Conservation (phyloP, 805 yeast species). For the Saccharomycopsis sp. region DNA sequence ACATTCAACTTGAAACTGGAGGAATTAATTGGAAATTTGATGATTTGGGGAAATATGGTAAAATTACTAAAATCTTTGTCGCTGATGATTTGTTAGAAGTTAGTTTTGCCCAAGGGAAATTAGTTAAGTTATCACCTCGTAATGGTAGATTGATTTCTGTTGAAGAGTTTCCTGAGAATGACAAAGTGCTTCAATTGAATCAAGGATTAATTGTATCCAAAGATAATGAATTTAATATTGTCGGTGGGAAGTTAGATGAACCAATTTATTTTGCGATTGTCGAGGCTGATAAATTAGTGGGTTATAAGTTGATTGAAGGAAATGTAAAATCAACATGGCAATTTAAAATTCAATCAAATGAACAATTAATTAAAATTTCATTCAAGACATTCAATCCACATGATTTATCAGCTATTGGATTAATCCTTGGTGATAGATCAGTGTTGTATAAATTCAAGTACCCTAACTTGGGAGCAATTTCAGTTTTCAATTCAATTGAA, state of each 20-base stretch:
- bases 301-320: not conserved
- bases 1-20: constrained; percentile 37
- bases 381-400: constrained; percentile 18
- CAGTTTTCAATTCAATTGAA: constrained; percentile 32
- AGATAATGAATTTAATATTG: not conserved
- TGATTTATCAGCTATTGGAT: constrained; percentile 56
- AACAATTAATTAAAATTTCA: constrained; percentile 4
- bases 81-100: constrained; percentile 19
- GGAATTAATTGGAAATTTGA: constrained; percentile 34
- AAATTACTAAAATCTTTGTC: constrained; percentile 24
- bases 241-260: not conserved
- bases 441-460: constrained; percentile 79
- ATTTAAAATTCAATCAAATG: constrained; percentile 1
- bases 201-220: not conserved
- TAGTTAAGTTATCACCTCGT: constrained; percentile 22
- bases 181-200: constrained; percentile 1
- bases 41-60: constrained; percentile 11
- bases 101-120: constrained; percentile 28
- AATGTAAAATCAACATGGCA: not conserved
- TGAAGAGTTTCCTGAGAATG: not conserved
- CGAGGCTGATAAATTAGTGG: not conserved
- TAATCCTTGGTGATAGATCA: constrained; percentile 58
- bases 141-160: constrained; percentile 5
- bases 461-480: constrained; percentile 56
- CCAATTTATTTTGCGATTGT: not conserved